A percentile compares a stretch with the other conserved stretches of the same genome.
Evolutionary conservation across 805 yeast genomes (phyloP).

Genomic region (Wickerhamiella spandovensis): DNA sequence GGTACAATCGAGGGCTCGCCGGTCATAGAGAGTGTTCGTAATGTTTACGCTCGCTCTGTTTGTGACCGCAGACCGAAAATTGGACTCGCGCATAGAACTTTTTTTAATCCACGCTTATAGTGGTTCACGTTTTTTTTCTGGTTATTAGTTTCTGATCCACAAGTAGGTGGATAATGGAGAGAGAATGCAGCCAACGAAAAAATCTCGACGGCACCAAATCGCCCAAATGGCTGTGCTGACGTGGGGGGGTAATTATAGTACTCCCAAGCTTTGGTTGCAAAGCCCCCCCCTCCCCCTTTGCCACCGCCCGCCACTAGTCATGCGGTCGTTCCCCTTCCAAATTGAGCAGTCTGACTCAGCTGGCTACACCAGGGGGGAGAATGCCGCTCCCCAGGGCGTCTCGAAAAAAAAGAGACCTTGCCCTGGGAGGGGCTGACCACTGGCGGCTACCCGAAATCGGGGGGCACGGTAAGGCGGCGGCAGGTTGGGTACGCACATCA

Average conservation of each 20-base stretch:
- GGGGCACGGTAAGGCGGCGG: not conserved
- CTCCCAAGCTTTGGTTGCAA: not conserved
- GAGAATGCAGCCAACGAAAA: too few species aligned
- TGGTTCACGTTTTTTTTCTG: not conserved
- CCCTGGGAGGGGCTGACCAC: not conserved
- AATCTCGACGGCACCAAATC: not conserved
- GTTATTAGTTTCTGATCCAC: not conserved
- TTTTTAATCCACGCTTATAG: not conserved
- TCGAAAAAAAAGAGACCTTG: too few species aligned
- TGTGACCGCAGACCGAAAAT: constrained; percentile 60
- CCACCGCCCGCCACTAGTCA: not conserved
- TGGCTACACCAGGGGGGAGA: too few species aligned
- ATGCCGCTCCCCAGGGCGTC: too few species aligned
- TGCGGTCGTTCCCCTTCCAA: not conserved
- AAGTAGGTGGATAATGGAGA: not conserved
- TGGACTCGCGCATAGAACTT: constrained; percentile 68
- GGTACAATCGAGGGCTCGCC: constrained; percentile 85
- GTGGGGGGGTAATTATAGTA: not conserved
- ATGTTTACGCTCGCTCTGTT: constrained; percentile 90
- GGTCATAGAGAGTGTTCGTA: constrained; percentile 76
- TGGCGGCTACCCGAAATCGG: not conserved
- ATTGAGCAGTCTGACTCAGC: too few species aligned
- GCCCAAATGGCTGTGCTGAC: not conserved
- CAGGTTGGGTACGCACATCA: not conserved
- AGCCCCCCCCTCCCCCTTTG: too few species aligned